Evolutionary conservation across 768 basidiomycete genomes (phyloP), one percentile per base, ranked within the genome.

Genomic region (Paxillus involutus): DNA sequence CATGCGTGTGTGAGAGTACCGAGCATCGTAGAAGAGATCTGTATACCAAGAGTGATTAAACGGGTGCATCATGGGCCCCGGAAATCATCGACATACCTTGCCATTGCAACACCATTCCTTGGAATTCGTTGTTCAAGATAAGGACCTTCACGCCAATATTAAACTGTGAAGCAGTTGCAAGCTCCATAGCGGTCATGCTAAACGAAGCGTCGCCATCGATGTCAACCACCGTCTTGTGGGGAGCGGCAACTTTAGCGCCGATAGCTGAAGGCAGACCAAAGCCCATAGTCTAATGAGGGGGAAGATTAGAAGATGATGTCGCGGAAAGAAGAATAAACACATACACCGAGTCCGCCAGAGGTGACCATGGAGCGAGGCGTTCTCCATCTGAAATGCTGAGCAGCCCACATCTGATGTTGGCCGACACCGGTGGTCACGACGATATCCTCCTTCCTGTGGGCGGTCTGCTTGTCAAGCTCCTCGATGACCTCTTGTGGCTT

Each of bases 381-480:
- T 56, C 75, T 89, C 95, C 95, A 99, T 54, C 95, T 80, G 74
- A 84, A 98, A 69, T 88, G 80, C 71, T 99, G 97, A 40, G 91
- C 92, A 2, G 96, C 96, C 94, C 94, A 98, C 97, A 98, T 98
- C 74, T 99, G 96, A 75, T 98, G 97, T 70, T 99, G 97, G 8
- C 97, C 97, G 19, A 99, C 97, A 62, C 97, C 97, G 14, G 97
- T 99, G 11, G 92, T 73, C 49, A 99, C 73, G 65, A 99, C 74
- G 37, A 97, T 81, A 21, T 98, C 85, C 53, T 91, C 88, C 75
- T 98, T 96, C 71, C 76, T 82, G 55, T 88, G 79, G 45, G 76
- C 77, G n/a, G 84, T 84, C 75, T 93, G 90, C 49, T 66, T 77
- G 64, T 98, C 87, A 40, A 99, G 79, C 74, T 95, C 95, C 74